Base-by-base conservation (phyloP, 164 flowering plant genomes). In the Chloranthus sessilifolius region DNA sequence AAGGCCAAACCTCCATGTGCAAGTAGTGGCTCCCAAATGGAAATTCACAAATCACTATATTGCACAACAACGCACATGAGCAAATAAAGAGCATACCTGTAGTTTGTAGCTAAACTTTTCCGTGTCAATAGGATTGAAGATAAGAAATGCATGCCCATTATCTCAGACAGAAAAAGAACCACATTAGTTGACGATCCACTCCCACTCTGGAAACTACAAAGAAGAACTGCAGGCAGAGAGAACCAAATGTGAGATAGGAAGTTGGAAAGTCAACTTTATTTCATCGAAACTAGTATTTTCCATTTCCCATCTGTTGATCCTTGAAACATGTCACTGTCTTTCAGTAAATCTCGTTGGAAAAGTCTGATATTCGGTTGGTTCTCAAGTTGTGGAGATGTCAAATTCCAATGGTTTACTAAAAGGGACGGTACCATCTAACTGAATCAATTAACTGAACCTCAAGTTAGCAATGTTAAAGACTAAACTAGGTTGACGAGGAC, bases 141-240 rank as follows among this genome's bases (percentile, higher is more conserved):
- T 17, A 92, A 62, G 57, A 92, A 92, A 60, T 92, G 88, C 94
- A 86, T 88, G 62, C 98, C 98, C 98, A 92, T 92, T 43, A 85
- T 92, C 73, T 92, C 95, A 41, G 96, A 85, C 10, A 92, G 79
- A 60, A 92, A 88, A 30, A 92, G 87, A 12, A 88, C 95, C 62
- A 92, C 96, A 59, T 92, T 92, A 67, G 95, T 85, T 19, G 96
- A 82, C 36, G 98, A 88, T 65, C 95, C 98, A 68, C 95, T 83
- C 12, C 98, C 98, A 88, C 96, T 75, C 95, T 69, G 19, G 98
- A 88, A 58, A 88, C 90, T 17, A 96, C 98, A 75, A 92, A 92
- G 74, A 92, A 88, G 69, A 92, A 92, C 98, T 92, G 85, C 67
- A 79, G 7, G 15, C 35, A 57, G 31, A 35, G 22, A 51, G n/a